These are phyloP conservation scores for Pythium rhizo-oryzae DNA, from an alignment of 352 stramenopile genomes.

Conservation along the genomic window DNA sequence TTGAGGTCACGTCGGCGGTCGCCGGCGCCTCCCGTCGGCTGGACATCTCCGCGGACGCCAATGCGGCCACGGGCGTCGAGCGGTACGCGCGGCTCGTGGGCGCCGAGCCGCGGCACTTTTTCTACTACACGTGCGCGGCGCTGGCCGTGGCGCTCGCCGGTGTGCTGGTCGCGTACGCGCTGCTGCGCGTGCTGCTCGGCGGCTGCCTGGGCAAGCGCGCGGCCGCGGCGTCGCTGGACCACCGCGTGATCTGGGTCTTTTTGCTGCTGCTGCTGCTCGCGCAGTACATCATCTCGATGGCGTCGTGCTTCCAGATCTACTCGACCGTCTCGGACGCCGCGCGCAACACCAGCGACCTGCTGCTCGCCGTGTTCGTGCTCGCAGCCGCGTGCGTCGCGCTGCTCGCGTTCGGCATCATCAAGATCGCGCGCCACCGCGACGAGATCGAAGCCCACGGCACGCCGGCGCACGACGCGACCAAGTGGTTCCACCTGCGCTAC, in stretches of 20 bases:
- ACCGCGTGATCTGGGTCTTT: slow-evolving; percentile 43
- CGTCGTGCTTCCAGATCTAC: slow-evolving; percentile 54
- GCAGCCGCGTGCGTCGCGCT: slow-evolving; percentile 36
- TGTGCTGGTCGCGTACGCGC: slow-evolving; percentile 39
- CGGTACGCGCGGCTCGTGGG: slow-evolving; percentile 42
- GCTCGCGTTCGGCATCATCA: slow-evolving; percentile 42
- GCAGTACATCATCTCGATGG: slow-evolving; percentile 54
- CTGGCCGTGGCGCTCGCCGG: slow-evolving; percentile 30
- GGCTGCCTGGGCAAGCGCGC: slow-evolving; percentile 25
- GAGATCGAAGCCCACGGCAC: slow-evolving; percentile 46
- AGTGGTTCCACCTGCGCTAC: slow-evolving; percentile 47
- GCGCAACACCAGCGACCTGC: slow-evolving; percentile 19
- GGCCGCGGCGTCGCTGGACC: slow-evolving; percentile 33
- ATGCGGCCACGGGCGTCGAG: slow-evolving; percentile 29
- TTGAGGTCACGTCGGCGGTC: background rate
- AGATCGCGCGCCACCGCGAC: slow-evolving; percentile 40
- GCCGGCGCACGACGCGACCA: slow-evolving; percentile 37
- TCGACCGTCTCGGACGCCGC: slow-evolving; percentile 12
- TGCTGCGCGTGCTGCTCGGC: slow-evolving; percentile 31
- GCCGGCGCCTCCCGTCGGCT: background rate
- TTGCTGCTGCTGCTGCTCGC: slow-evolving; percentile 44
- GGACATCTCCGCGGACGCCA: background rate
- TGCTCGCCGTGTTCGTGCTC: slow-evolving; percentile 35
- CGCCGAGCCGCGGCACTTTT: slow-evolving; percentile 43
- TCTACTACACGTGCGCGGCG: slow-evolving; percentile 51